These are phyloP conservation scores for Pseudopyricularia cyperi DNA, from an alignment of 2,329 filamentous ascomycete species.

Conservation along the genomic window DNA sequence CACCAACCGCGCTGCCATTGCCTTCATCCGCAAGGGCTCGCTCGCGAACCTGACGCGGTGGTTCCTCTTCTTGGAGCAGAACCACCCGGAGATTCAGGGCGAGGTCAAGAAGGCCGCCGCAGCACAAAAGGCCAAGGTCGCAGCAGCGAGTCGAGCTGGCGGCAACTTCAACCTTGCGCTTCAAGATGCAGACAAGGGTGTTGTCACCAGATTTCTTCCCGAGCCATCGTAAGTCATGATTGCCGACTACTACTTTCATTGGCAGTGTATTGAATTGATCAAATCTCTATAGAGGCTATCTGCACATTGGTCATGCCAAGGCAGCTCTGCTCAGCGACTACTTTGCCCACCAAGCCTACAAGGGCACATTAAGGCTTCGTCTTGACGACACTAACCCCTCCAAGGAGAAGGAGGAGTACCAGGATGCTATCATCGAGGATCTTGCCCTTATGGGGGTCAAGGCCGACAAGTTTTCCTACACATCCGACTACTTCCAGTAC, in stretches of 20 bases:
- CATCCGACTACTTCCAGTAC: slow-evolving; percentile 89
- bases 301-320: slow-evolving; percentile 94
- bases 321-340: slow-evolving; percentile 66
- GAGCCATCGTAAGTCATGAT: slow-evolving; percentile 62
- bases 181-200: slow-evolving; percentile 72
- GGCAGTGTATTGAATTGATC: slow-evolving; percentile 6
- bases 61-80: slow-evolving; percentile 76
- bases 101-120: slow-evolving; percentile 59
- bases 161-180: slow-evolving; percentile 83
- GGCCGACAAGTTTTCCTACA: slow-evolving; percentile 77
- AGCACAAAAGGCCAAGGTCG: slow-evolving; percentile 56
- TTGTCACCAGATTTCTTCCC: slow-evolving; percentile 84
- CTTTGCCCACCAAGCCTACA: slow-evolving; percentile 87
- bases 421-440: slow-evolving; percentile 89
- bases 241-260: slow-evolving; percentile 5
- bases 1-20: slow-evolving; percentile 70
- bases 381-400: slow-evolving; percentile 97
- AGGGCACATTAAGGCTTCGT: slow-evolving; percentile 78
- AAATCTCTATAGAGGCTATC: slow-evolving; percentile 47
- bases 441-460: slow-evolving; percentile 83
- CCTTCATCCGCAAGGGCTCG: slow-evolving; percentile 66
- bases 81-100: slow-evolving; percentile 61
- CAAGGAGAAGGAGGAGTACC: slow-evolving; percentile 94
- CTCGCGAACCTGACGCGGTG: slow-evolving; percentile 71
- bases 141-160: slow-evolving; percentile 59